Base-by-base conservation (phyloP, 148 eudicot species). In the Cornus kousa region DNA sequence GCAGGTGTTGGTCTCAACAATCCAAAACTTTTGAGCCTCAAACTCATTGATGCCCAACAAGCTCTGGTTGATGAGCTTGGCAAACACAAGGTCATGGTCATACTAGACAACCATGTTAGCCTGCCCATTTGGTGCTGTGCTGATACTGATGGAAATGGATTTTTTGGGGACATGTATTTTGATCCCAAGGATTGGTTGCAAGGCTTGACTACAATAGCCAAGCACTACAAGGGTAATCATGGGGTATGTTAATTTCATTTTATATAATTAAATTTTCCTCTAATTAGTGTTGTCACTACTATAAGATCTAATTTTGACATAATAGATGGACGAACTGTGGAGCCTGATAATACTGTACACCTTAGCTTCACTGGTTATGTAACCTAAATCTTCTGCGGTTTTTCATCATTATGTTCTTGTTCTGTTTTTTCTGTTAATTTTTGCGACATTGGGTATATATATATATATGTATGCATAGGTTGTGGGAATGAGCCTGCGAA, bases 61-160 rank as follows among this genome's bases (percentile, higher is more conserved):
- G 86, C 82, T 10, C 90, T 89, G 68, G 67, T 87, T 59, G 55
- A 85, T 6, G 84, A 46, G 76, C 87, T 87, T 22, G 86, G 81
- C 28, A 39, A 20, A 1, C 5, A 80, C 64, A 68, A 75, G 3
- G 31, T 89, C 4, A 82, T 85, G 86, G 88, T 87, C 20, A 78
- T 89, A 37, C 80, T 89, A 17, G 92, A 89, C 72, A 87, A 87
- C 31, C 92, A 89, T 43, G 85, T 89, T 9, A 89, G 90, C 73
- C 24, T 20, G 48, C 92, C 92, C 0, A 53, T 53, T 17, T 89
- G 92, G 92, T 89, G 92, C 57, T 89, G 92, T 9, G 74, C 53
- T n/a, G 53, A 60, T 1, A 64, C 72, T 5, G 90, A 87, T 60
- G 90, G 87, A 3, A 89, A 89, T 75, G 90, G 92, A 16, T 89